Percentiles rank a stretch among this genome's conserved stretches.
Evolutionary conservation across 2,329 filamentous ascomycete species (phyloP).

Genomic region (Xylariaceae sp.): DNA sequence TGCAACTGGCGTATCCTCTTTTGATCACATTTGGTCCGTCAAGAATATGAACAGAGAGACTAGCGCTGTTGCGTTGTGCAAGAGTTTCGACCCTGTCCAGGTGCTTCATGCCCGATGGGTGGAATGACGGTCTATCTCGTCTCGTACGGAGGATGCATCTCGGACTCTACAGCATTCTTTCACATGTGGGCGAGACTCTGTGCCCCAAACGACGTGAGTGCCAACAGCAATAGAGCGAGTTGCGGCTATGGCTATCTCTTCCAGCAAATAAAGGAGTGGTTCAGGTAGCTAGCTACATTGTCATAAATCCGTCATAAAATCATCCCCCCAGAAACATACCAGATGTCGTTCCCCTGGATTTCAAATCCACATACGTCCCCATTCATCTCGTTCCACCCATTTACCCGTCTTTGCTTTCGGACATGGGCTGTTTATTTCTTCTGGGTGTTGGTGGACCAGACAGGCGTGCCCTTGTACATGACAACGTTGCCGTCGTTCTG

Average conservation of each 20-base stretch:
- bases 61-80: conserved; percentile 43
- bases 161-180: too few relatives aligned
- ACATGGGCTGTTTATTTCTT: conserved; percentile 8
- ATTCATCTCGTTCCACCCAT: neutral
- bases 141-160: neutral
- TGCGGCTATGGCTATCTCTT: neutral
- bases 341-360: neutral
- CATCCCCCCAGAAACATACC: too few relatives aligned
- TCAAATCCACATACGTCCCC: neutral
- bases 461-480: conserved; percentile 31
- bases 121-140: neutral
- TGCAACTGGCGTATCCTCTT: conserved; percentile 14
- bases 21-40: conserved; percentile 32
- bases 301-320: too few relatives aligned
- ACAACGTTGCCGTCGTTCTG: conserved; percentile 34
- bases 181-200: neutral
- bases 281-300: neutral
- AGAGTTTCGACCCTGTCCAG: conserved; percentile 39
- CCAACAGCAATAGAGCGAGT: neutral
- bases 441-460: conserved; percentile 30
- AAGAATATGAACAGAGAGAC: conserved; percentile 44
- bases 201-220: neutral
- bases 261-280: conserved; percentile 1
- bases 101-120: conserved; percentile 33
- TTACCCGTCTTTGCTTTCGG: neutral